These are phyloP conservation scores for Paramecium octaurelia DNA, from an alignment of 73 alveolate species.

Conservation along the genomic window DNA sequence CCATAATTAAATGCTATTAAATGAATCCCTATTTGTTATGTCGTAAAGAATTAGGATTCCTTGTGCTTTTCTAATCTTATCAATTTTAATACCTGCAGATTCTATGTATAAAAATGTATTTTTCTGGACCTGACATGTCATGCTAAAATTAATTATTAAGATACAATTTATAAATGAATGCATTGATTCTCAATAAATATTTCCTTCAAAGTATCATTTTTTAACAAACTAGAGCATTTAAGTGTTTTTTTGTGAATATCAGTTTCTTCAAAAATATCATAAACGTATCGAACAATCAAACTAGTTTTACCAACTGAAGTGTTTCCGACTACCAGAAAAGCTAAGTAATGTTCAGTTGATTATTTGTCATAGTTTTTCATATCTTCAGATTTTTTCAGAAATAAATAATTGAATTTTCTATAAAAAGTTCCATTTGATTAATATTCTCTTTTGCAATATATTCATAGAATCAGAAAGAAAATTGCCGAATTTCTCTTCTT, in stretches of 20 bases:
- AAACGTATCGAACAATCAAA: background rate
- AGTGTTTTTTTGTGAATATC: background rate
- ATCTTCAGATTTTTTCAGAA: background rate
- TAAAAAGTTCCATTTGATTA: too few relatives aligned
- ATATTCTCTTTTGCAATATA: too few relatives aligned
- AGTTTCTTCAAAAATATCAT: background rate
- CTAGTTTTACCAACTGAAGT: background rate
- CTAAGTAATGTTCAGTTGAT: background rate
- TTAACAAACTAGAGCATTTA: background rate
- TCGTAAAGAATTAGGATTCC: conserved; percentile 69
- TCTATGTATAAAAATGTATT: too few relatives aligned
- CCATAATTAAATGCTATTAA: conserved; percentile 70
- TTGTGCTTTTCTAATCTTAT: conserved; percentile 53
- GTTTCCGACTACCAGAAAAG: background rate
- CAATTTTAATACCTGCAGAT: background rate
- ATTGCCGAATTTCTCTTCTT: too few relatives aligned
- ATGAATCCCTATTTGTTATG: conserved; percentile 65
- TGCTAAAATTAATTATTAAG: background rate
- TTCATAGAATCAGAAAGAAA: too few relatives aligned
- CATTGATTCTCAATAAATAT: background rate
- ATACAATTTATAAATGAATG: background rate
- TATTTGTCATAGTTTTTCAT: background rate
- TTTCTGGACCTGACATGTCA: background rate
- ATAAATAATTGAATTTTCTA: too few relatives aligned
- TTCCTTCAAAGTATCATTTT: background rate